A percentile compares a stretch with the other conserved stretches of the same genome.
Evolutionary conservation across 164 flowering plant genomes (phyloP).

Genomic region (Warburgia ugandensis): DNA sequence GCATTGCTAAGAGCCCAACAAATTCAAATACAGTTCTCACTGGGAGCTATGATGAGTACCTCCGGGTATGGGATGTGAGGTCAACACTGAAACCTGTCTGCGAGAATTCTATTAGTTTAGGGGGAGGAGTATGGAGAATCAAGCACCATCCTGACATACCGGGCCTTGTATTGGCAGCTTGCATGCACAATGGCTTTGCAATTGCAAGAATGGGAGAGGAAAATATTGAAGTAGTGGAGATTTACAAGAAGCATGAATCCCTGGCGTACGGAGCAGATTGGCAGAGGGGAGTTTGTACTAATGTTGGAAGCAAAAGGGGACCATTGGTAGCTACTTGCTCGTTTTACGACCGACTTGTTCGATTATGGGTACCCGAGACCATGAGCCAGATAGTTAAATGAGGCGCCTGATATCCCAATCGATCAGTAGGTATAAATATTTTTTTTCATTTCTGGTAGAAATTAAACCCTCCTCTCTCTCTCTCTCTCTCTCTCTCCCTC

Average conservation of each 20-base stretch:
- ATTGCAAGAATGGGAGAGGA: constrained; percentile 38
- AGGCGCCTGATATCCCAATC: no score
- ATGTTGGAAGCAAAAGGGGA: constrained; percentile 16
- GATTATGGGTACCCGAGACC: constrained; percentile 63
- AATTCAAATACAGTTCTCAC: constrained; percentile 57
- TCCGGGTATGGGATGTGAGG: constrained; percentile 86
- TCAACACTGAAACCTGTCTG: constrained; percentile 56
- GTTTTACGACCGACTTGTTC: constrained; percentile 72
- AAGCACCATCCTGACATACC: constrained; percentile 67
- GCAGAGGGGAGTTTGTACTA: constrained; percentile 33
- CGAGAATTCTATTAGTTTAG: constrained; percentile 55
- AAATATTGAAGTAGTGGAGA: constrained; percentile 43
- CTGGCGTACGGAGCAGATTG: constrained; percentile 97
- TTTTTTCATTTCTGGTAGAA: no score
- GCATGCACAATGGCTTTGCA: constrained; percentile 95
- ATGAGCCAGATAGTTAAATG: constrained; percentile 17
- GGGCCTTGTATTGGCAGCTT: constrained; percentile 69
- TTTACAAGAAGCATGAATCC: constrained; percentile 59
- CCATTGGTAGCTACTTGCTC: constrained; percentile 82
- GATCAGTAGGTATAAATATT: no score
- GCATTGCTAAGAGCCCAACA: constrained; percentile 52
- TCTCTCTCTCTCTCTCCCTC: no score
- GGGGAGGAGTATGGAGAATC: constrained; percentile 97
- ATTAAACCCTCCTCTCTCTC: no score
- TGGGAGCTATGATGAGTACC: constrained; percentile 82